phyloP scores from a whole-genome alignment of 2,329 filamentous ascomycete species.

The Aspergillus brunneoviolaceus region DNA sequence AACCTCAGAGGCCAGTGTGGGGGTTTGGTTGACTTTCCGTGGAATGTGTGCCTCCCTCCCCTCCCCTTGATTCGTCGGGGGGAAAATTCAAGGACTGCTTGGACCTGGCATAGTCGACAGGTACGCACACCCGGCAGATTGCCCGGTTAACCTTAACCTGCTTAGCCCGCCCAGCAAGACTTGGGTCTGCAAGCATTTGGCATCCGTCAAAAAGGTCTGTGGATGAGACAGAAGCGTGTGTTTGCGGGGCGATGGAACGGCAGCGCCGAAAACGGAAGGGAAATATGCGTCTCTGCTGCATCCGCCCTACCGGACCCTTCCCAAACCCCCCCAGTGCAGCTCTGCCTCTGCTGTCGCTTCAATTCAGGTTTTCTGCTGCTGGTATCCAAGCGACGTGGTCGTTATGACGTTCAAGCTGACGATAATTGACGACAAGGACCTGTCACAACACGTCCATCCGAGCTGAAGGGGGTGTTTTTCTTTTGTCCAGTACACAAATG shows the following conservation, averaged over 20 bases:
- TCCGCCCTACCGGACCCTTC: background rate
- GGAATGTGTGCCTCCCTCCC: slow-evolving; percentile 11
- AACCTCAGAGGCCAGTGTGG: background rate
- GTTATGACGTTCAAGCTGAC: background rate
- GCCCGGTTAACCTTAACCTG: background rate
- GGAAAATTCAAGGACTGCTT: background rate
- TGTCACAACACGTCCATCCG: background rate
- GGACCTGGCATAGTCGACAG: background rate
- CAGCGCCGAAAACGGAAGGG: slow-evolving; percentile 12
- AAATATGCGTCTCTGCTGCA: background rate
- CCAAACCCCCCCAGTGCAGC: background rate
- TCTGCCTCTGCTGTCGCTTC: background rate
- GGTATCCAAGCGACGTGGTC: background rate
- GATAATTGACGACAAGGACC: background rate
- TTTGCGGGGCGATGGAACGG: slow-evolving; percentile 16
- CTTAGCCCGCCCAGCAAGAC: background rate
- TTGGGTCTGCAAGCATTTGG: background rate
- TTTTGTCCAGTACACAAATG: background rate
- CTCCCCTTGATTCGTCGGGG: background rate
- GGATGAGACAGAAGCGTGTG: background rate
- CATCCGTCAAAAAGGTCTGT: background rate
- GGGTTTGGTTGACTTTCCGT: background rate
- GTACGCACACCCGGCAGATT: background rate
- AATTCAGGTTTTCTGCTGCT: background rate
- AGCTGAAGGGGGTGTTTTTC: background rate